Percentiles rank a stretch among this genome's conserved stretches.
phyloP scores from a whole-genome alignment of 352 stramenopile genomes.

The Globisporangium spiculum region DNA sequence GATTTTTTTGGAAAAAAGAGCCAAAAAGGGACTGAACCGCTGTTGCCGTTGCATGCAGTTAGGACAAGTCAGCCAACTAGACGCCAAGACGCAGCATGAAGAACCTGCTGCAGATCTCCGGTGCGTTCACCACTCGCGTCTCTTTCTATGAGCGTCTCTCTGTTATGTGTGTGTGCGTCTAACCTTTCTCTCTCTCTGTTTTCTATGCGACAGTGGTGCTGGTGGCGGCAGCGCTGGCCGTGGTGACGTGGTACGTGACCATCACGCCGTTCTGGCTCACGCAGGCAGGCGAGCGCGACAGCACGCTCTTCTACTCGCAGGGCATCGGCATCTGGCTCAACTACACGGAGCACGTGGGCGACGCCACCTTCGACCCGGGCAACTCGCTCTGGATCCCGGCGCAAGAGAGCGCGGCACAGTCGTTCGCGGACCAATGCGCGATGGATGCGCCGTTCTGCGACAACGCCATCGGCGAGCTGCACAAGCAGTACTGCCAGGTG shows the following conservation, averaged over 20 bases:
- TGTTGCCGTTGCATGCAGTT: background rate
- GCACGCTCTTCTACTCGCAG: constrained; percentile 63
- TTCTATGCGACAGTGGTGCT: constrained; percentile 33
- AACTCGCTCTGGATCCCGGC: constrained; percentile 78
- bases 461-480: constrained; percentile 53
- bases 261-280: constrained; percentile 66
- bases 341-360: constrained; percentile 75
- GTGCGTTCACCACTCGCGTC: constrained; percentile 16
- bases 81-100: constrained; percentile 26
- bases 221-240: constrained; percentile 42
- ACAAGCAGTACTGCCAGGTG: constrained; percentile 76
- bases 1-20: too few species aligned
- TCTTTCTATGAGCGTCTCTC: background rate
- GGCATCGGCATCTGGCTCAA: constrained; percentile 81
- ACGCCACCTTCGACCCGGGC: constrained; percentile 58
- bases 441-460: constrained; percentile 41
- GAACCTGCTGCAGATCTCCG: constrained; percentile 40
- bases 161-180: background rate
- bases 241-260: constrained; percentile 66
- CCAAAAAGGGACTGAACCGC: background rate
- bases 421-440: constrained; percentile 55
- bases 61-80: too few species aligned
- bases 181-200: background rate
- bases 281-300: constrained; percentile 51
- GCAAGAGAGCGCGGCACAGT: constrained; percentile 53